Percentiles rank a stretch among this genome's conserved stretches.
Conservation (phyloP, 2,329 filamentous ascomycete genomes). For the Fusarium pseudoanthophilum region DNA sequence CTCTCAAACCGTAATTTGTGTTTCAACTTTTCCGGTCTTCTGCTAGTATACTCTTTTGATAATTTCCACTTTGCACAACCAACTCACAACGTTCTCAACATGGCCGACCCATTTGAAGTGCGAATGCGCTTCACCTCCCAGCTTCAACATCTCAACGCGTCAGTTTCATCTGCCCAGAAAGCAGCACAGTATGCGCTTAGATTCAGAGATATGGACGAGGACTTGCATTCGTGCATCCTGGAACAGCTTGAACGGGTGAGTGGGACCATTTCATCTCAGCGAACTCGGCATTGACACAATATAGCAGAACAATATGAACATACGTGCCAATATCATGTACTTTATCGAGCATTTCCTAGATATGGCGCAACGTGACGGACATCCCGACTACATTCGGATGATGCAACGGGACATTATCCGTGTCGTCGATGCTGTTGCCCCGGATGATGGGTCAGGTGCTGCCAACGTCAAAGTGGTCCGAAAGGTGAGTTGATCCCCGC, state of each 20-base stretch:
- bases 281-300: conserved; percentile 15
- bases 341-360: conserved; percentile 97
- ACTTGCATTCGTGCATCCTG: conserved; percentile 95
- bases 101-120: conserved; percentile 93
- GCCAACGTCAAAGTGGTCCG: conserved; percentile 94
- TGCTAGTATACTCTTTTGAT: conserved; percentile 1
- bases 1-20: conserved; percentile 26
- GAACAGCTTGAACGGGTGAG: conserved; percentile 88
- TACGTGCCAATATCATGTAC: conserved; percentile 97
- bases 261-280: not conserved
- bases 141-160: conserved; percentile 90
- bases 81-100: conserved; percentile 45
- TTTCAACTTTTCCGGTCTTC: conserved; percentile 20
- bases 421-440: conserved; percentile 92
- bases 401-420: conserved; percentile 92
- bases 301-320: conserved; percentile 89
- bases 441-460: conserved; percentile 84
- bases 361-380: conserved; percentile 78
- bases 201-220: conserved; percentile 94
- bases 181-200: conserved; percentile 95
- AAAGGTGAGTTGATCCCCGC: conserved; percentile 64
- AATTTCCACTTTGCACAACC: not conserved
- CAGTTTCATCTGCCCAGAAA: conserved; percentile 88
- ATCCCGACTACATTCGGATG: conserved; percentile 89
- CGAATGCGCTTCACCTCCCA: conserved; percentile 95